phyloP scores from a whole-genome alignment of 2,329 filamentous ascomycete genomes.

The Paramyrothecium roridum region DNA sequence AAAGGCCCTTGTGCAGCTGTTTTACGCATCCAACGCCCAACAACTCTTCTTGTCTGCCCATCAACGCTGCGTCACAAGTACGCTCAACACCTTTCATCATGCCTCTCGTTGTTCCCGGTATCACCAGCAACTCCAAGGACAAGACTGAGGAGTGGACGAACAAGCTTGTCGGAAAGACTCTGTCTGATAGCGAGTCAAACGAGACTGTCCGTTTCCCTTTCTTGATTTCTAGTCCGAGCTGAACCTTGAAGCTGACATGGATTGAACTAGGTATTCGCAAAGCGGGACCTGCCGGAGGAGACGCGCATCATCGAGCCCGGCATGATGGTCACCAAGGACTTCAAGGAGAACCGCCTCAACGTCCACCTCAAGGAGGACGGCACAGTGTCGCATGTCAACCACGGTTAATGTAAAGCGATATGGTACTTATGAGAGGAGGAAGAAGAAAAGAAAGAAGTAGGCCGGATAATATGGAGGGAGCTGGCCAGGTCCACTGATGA shows the following conservation, averaged over 20 bases:
- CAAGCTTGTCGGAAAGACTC: conserved; percentile 63
- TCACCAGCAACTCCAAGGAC: conserved; percentile 43
- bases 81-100: conserved; percentile 36
- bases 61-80: no score
- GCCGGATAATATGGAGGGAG: neutral
- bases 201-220: conserved; percentile 44
- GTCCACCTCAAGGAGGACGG: conserved; percentile 59
- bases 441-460: neutral
- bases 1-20: neutral
- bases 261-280: conserved; percentile 54
- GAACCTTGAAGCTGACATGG: no score
- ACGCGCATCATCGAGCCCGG: conserved; percentile 56
- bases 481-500: neutral
- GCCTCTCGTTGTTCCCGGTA: conserved; percentile 63
- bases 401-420: conserved; percentile 37
- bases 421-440: neutral
- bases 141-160: conserved; percentile 57
- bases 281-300: conserved; percentile 54
- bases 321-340: conserved; percentile 57
- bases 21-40: neutral
- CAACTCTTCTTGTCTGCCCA: neutral
- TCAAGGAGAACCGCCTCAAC: conserved; percentile 51
- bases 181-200: conserved; percentile 45
- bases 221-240: no score
- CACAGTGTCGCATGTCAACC: conserved; percentile 55